Evolutionary conservation across 1,139 yeast species (phyloP).

Genomic region (Yamadazyma dushanensis): DNA sequence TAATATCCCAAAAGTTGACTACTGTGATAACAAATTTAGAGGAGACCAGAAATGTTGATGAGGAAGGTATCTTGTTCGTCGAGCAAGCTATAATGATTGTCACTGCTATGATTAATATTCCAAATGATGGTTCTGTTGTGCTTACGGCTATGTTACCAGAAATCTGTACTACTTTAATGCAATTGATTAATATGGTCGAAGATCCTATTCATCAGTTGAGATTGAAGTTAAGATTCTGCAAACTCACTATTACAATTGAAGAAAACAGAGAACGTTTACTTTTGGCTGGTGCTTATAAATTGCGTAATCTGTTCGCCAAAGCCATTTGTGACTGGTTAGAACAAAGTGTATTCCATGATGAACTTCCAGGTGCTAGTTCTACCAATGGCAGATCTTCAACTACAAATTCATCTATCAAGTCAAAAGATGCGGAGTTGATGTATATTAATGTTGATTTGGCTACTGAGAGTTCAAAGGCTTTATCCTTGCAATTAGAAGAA

Average conservation of each 20-base stretch:
- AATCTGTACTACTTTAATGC: constrained; percentile 29
- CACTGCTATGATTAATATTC: constrained; percentile 36
- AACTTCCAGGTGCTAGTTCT: constrained; percentile 8
- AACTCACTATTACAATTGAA: constrained; percentile 53
- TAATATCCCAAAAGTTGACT: constrained; percentile 35
- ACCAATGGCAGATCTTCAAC: background rate
- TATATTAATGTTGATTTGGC: constrained; percentile 65
- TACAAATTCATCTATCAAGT: constrained; percentile 2
- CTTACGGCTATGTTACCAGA: constrained; percentile 36
- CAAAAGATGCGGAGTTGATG: constrained; percentile 42
- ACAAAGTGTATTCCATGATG: constrained; percentile 43
- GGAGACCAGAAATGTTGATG: constrained; percentile 26
- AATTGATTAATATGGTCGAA: constrained; percentile 35
- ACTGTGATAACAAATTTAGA: constrained; percentile 25
- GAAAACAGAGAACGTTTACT: constrained; percentile 37
- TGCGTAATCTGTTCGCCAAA: constrained; percentile 63
- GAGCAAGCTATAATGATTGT: constrained; percentile 42
- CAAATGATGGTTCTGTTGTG: constrained; percentile 40
- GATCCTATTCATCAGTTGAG: constrained; percentile 41
- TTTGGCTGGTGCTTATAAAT: constrained; percentile 54
- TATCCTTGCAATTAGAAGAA: constrained; percentile 54
- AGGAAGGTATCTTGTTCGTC: constrained; percentile 35
- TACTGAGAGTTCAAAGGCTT: constrained; percentile 61
- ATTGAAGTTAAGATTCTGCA: constrained; percentile 60
- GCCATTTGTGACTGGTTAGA: constrained; percentile 70